Percentiles rank a stretch among this genome's conserved stretches.
phyloP scores from a whole-genome alignment of 306 rosid genomes.

The Quercus parvula region DNA sequence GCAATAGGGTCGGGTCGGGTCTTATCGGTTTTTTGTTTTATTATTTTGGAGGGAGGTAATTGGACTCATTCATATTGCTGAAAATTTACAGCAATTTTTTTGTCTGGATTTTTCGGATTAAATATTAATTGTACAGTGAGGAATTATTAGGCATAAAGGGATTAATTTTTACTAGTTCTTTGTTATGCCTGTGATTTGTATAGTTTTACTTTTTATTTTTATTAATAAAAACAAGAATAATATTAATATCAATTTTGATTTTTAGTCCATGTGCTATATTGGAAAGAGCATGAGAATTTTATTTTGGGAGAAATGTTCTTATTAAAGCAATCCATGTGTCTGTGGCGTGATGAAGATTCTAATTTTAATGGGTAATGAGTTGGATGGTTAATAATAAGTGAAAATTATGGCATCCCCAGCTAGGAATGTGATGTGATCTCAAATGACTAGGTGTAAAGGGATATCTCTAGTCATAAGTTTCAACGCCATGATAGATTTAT shows the following conservation, averaged over 20 bases:
- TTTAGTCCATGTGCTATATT: neutral
- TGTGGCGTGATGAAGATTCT: too few relatives aligned
- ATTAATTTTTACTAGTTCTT: neutral
- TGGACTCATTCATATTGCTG: neutral
- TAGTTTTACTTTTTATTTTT: neutral
- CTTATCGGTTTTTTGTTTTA: neutral
- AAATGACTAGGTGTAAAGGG: too few relatives aligned
- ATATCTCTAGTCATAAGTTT: too few relatives aligned
- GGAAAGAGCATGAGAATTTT: too few relatives aligned
- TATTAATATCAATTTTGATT: neutral
- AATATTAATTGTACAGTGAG: slow-evolving; percentile 16
- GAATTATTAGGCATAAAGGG: slow-evolving; percentile 1
- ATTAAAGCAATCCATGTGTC: too few relatives aligned
- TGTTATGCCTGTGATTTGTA: neutral
- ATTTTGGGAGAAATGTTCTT: too few relatives aligned
- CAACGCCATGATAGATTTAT: too few relatives aligned
- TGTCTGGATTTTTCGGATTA: neutral
- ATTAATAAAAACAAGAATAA: neutral
- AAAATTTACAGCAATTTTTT: slow-evolving; percentile 19
- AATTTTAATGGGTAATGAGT: too few relatives aligned
- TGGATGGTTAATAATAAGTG: too few relatives aligned
- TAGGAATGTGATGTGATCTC: too few relatives aligned
- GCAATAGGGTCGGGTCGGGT: slow-evolving; percentile 30
- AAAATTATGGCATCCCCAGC: too few relatives aligned
- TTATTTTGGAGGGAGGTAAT: neutral